Percentiles rank a stretch among this genome's conserved stretches.
Conservation (phyloP, 2,329 filamentous ascomycete genomes). For the Lomentospora prolificans region DNA sequence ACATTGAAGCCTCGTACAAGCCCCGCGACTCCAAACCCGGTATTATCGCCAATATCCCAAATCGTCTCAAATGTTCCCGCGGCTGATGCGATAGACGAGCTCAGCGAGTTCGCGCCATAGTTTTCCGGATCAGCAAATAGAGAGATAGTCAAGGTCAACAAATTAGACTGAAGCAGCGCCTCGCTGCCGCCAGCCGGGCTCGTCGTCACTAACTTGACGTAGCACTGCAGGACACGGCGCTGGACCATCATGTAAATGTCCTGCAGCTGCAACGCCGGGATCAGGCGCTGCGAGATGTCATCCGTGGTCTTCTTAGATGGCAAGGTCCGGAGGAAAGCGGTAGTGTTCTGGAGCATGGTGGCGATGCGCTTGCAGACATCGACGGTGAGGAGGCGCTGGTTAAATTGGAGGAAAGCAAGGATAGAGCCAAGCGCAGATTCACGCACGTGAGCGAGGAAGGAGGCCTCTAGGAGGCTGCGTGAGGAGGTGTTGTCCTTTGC, state of each 20-base stretch:
- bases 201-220: slow-evolving; percentile 79
- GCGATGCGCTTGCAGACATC: slow-evolving; percentile 91
- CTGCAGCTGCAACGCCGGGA: slow-evolving; percentile 75
- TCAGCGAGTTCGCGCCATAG: slow-evolving; percentile 74
- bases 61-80: slow-evolving; percentile 85
- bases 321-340: slow-evolving; percentile 75
- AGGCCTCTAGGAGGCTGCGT: slow-evolving; percentile 76
- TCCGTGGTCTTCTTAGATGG: slow-evolving; percentile 78
- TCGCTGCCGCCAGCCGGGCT: slow-evolving; percentile 80
- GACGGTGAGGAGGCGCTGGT: slow-evolving; percentile 79
- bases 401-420: slow-evolving; percentile 85
- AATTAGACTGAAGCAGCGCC: slow-evolving; percentile 78
- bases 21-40: slow-evolving; percentile 85
- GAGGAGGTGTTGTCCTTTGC: slow-evolving; percentile 82
- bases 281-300: slow-evolving; percentile 74
- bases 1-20: slow-evolving; percentile 70
- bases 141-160: slow-evolving; percentile 79
- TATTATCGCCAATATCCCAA: slow-evolving; percentile 93
- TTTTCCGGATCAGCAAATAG: slow-evolving; percentile 90
- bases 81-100: slow-evolving; percentile 82
- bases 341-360: slow-evolving; percentile 90
- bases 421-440: slow-evolving; percentile 91
- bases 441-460: slow-evolving; percentile 86
- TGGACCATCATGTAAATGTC: slow-evolving; percentile 92
- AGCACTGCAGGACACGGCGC: slow-evolving; percentile 86